Base-by-base conservation (phyloP, 163 green algal genomes). In the Volvox carteri region DNA sequence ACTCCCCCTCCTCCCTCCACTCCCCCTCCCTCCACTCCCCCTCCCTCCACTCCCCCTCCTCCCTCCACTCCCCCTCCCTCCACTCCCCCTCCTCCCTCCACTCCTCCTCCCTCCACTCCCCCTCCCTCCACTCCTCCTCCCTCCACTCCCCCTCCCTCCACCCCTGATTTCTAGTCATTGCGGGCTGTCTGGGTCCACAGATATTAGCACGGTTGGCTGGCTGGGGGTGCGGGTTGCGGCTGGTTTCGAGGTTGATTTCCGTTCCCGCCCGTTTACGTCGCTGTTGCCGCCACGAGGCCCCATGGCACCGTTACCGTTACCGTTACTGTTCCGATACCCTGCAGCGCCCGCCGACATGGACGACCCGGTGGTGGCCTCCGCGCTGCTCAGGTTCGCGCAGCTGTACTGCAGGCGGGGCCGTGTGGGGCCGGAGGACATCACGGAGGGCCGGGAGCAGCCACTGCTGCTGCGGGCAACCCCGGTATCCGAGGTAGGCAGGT, bases 341-440 rank as follows among this genome's bases (percentile, higher is more conserved):
- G 37, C 78, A 83, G 72, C 78, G 42, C 87, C 87, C 0, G 79
- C 87, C 35, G 87, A 91, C 60, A 76, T 75, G 56, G 79, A 85
- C n/a, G 87, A 91, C 48, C 39, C 70, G 4, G 19, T 16, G 33
- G 87, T 91, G 41, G 42, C 80, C 8, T 50, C 79, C 0, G 83
- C 88, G 25, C 75, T 92, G 50, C 75, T 92, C 39, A 83, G 83
- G 33, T 89, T 90, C 48, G 76, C 60, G 0, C 25, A n/a, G 25
- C 41, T 67, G 41, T 90, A 88, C 89, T 73, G 68, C 41, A 39
- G 58, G 35, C 78, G 58, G 39, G 89, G 76, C 14, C 30, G 48
- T 18, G 89, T 90, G 77, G 79, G 70, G 4, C 2, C 60, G 1
- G 54, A 28, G 18, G 81, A 21, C 16, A 78, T 72, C 33, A 46